These are phyloP conservation scores for Ophiostoma montium DNA, from an alignment of 2,329 filamentous ascomycete species.

Conservation along the genomic window DNA sequence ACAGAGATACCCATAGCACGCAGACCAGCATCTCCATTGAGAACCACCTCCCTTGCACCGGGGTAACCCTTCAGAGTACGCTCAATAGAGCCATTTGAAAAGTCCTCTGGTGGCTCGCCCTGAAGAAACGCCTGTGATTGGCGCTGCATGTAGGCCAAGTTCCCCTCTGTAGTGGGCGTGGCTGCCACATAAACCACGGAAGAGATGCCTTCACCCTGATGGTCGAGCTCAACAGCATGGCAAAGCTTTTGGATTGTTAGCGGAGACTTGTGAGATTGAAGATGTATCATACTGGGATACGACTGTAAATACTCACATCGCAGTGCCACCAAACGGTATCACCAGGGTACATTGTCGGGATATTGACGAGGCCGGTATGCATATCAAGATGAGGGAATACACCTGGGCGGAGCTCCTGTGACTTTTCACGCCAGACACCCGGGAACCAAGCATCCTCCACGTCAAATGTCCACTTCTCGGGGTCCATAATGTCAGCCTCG, in stretches of 20 bases:
- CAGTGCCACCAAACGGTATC: constrained; percentile 19
- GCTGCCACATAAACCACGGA: constrained; percentile 7
- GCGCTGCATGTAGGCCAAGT: constrained; percentile 6
- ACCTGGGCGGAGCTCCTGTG: constrained; percentile 22
- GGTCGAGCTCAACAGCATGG: constrained; percentile 11
- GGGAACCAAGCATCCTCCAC: constrained; percentile 21
- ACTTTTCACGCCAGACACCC: constrained; percentile 21
- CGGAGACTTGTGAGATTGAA: background rate
- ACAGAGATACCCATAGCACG: background rate
- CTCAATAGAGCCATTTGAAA: background rate
- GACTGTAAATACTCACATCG: constrained; percentile 3
- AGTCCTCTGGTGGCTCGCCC: constrained; percentile 15
- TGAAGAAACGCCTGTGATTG: constrained; percentile 3
- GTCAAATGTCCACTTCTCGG: constrained; percentile 23
- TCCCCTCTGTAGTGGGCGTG: constrained; percentile 7
- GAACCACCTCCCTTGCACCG: background rate
- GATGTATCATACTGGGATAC: too few relatives aligned
- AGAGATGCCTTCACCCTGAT: constrained; percentile 3
- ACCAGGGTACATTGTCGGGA: constrained; percentile 24
- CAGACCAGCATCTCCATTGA: background rate
- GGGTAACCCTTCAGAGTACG: background rate
- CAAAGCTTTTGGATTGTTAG: constrained; percentile 3
- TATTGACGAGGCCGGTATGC: constrained; percentile 23
- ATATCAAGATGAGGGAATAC: constrained; percentile 26
- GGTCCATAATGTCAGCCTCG: constrained; percentile 21